These are phyloP conservation scores for Alnus glutinosa DNA, from an alignment of 306 rosid species.

Conservation along the genomic window DNA sequence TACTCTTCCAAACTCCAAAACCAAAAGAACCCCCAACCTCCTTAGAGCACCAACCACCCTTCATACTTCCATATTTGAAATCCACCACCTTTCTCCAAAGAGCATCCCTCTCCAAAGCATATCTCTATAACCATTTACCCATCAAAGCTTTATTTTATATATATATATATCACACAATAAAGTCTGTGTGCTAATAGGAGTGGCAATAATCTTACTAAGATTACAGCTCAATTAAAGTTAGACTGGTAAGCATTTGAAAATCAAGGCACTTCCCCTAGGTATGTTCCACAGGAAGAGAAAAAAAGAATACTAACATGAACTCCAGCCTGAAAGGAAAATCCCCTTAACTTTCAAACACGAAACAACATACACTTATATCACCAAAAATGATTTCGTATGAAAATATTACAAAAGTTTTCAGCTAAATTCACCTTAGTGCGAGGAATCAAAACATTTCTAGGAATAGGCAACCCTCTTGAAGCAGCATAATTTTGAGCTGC, in stretches of 20 bases:
- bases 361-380: slow-evolving; percentile 6
- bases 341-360: not conserved
- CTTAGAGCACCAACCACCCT: too few relatives aligned
- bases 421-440: slow-evolving; percentile 73
- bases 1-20: too few relatives aligned
- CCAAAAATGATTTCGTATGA: not conserved
- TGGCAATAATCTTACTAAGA: not conserved
- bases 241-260: not conserved
- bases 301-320: too few relatives aligned
- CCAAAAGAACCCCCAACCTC: too few relatives aligned
- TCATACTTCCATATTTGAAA: too few relatives aligned
- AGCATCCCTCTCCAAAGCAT: too few relatives aligned
- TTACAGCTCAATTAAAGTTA: not conserved
- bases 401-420: not conserved
- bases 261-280: not conserved
- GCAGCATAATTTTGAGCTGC: slow-evolving; percentile 82
- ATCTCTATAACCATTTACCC: too few relatives aligned
- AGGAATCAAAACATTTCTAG: slow-evolving; percentile 82
- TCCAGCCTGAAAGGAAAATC: too few relatives aligned
- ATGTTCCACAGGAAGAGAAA: too few relatives aligned
- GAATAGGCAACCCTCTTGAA: slow-evolving; percentile 75
- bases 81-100: too few relatives aligned
- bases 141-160: too few relatives aligned
- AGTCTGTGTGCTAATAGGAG: not conserved
- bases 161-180: not conserved